phyloP scores from a whole-genome alignment of 345 rosid species.

The Euphorbia lathyris region DNA sequence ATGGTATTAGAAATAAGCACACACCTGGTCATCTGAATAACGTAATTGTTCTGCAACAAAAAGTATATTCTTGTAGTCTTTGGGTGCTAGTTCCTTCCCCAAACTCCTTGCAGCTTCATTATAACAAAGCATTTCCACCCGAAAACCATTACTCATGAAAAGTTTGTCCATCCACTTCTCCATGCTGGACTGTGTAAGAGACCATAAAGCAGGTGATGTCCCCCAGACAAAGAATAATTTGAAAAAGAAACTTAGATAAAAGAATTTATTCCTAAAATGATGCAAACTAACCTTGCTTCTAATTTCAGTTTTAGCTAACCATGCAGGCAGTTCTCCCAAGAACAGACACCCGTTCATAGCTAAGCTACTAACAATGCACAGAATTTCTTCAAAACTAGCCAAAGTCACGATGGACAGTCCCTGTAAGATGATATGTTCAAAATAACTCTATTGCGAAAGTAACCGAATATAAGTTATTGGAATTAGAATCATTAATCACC shows the following conservation, averaged over 20 bases:
- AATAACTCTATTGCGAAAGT: slow-evolving; percentile 7
- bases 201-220: slow-evolving; percentile 12
- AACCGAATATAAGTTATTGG: slow-evolving; percentile 4
- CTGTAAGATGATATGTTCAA: slow-evolving; percentile 28
- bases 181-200: slow-evolving; percentile 43
- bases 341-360: slow-evolving; percentile 62
- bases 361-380: slow-evolving; percentile 52
- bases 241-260: slow-evolving; percentile 2
- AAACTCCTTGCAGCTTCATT: slow-evolving; percentile 52
- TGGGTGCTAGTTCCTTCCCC: slow-evolving; percentile 43
- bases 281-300: slow-evolving; percentile 42
- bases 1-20: slow-evolving; percentile 15
- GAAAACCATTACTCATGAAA: slow-evolving; percentile 68
- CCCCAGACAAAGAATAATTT: not conserved
- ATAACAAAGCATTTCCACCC: slow-evolving; percentile 45
- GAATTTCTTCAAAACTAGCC: slow-evolving; percentile 61
- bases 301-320: slow-evolving; percentile 57
- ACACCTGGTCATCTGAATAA: slow-evolving; percentile 88
- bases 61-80: slow-evolving; percentile 42
- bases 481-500: slow-evolving; percentile 38
- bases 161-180: slow-evolving; percentile 55
- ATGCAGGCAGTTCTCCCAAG: slow-evolving; percentile 67
- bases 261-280: slow-evolving; percentile 2
- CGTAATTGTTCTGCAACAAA: slow-evolving; percentile 74
- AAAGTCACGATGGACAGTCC: slow-evolving; percentile 62